Percentiles rank a stretch among this genome's conserved stretches.
phyloP scores from a whole-genome alignment of 768 basidiomycete genomes.

The Russula sp. region DNA sequence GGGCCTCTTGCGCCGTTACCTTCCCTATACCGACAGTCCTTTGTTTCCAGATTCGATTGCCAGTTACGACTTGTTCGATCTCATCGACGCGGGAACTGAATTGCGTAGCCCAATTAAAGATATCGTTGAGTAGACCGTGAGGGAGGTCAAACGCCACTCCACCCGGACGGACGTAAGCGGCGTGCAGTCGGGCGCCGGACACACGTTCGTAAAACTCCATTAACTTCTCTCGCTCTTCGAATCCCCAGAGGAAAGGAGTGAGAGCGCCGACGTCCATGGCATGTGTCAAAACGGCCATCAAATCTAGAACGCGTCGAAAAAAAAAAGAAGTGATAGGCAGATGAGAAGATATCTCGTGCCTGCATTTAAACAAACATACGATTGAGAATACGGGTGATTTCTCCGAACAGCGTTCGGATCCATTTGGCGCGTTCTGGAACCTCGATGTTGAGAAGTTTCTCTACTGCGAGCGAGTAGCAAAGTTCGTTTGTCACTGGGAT shows the following conservation, averaged over 20 bases:
- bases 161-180: slow-evolving; percentile 96
- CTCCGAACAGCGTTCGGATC: slow-evolving; percentile 96
- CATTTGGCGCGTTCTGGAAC: slow-evolving; percentile 97
- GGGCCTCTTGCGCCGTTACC: slow-evolving; percentile 88
- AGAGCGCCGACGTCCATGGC: slow-evolving; percentile 98
- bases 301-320: slow-evolving; percentile 47
- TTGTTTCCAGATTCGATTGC: slow-evolving; percentile 97
- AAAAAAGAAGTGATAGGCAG: too few relatives aligned
- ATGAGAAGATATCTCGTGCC: slow-evolving; percentile 3
- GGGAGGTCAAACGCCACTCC: slow-evolving; percentile 98
- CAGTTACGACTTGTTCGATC: slow-evolving; percentile 96
- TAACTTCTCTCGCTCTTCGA: slow-evolving; percentile 99
- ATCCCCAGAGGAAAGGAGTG: slow-evolving; percentile 99
- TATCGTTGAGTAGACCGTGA: slow-evolving; percentile 97
- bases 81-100: slow-evolving; percentile 90
- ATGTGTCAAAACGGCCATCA: slow-evolving; percentile 96
- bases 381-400: slow-evolving; percentile 94
- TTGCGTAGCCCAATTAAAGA: slow-evolving; percentile 97
- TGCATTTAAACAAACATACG: slow-evolving; percentile 48
- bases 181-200: slow-evolving; percentile 94
- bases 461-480: slow-evolving; percentile 95
- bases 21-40: slow-evolving; percentile 86
- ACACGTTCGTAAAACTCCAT: slow-evolving; percentile 99
- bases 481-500: slow-evolving; percentile 97
- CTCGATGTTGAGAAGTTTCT: slow-evolving; percentile 95